Evolutionary conservation across 129 eudicot species (phyloP), one percentile per base, ranked within the genome.

Genomic region (Arctium lappa): DNA sequence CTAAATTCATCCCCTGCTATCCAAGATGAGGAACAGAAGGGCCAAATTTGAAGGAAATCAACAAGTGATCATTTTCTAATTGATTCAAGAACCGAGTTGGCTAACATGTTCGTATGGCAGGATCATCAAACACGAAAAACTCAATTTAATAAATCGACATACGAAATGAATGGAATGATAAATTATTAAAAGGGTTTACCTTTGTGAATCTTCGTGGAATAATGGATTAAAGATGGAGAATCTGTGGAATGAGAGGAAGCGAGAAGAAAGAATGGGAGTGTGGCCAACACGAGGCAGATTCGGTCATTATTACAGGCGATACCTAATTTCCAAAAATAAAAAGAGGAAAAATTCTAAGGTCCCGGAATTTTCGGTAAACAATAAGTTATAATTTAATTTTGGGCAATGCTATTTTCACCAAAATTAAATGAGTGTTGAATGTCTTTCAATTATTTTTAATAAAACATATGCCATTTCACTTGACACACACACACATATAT

Each of bases 281-380:
- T 88, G 91, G 82, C 38, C 69, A 83, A 86, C 88, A 83, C 86
- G 80, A 63, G 90, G 76, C 72, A 34, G 72, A 46, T 72, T 78
- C 80, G 56, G 36, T 40, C 77, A 5, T 16, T 16, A 15, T 56
- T 56, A 56, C 48, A 40, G 10, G 18, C 22, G 63, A 53, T 13
- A 13, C n/a, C 22, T 13, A 53, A 53, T 53, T 53, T 16, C 2
- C 15, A 12, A 15, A 15, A 53, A 53, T 53, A 50, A 13, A 48
- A 12, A 10, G 2, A 50, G 1, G 2, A 36, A 1, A 36, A 4
- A 36, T 1, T 36, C 4, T 36, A 36, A 36, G 3, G 4, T 22
- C 27, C 27, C 38, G 38, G 38, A 36, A 36, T 36, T 1, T 36
- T 22, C 27, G 27, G 27, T 0, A 22, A 22, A 22, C 27, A 22